phyloP scores from a whole-genome alignment of 768 basidiomycete species.

The Obba rivulosa region DNA sequence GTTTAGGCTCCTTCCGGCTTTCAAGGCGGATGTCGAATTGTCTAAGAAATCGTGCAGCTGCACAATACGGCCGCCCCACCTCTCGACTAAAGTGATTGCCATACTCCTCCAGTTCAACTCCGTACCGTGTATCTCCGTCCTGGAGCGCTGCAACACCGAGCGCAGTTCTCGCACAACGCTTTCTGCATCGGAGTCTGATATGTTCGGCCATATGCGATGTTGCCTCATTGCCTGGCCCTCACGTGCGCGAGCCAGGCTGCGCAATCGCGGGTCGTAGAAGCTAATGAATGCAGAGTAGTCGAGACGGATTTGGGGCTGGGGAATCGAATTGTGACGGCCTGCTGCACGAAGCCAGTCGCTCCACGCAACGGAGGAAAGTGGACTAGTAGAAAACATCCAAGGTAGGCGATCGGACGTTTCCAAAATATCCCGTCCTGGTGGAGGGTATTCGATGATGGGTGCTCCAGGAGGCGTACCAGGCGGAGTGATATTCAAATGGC shows the following conservation, averaged over 20 bases:
- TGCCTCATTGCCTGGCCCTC: constrained; percentile 1
- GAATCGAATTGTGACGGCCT: background rate
- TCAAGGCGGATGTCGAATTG: background rate
- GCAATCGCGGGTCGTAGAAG: constrained; percentile 6
- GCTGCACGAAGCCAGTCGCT: constrained; percentile 5
- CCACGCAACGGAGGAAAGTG: background rate
- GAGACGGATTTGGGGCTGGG: constrained; percentile 3
- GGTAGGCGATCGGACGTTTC: no score
- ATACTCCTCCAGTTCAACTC: constrained; percentile 4
- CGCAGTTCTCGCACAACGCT: constrained; percentile 1
- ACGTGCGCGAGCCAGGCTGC: constrained; percentile 1
- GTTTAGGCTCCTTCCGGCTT: background rate
- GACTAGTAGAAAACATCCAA: no score
- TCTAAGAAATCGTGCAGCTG: constrained; percentile 4
- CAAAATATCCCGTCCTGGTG: no score
- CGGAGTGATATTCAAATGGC: constrained; percentile 5
- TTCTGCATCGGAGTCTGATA: constrained; percentile 2
- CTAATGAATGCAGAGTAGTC: constrained; percentile 5
- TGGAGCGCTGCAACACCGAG: background rate
- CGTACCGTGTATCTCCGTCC: background rate
- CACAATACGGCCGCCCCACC: constrained; percentile 1
- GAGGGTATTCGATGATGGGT: no score
- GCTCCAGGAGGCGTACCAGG: constrained; percentile 1
- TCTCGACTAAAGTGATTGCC: background rate
- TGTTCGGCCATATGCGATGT: constrained; percentile 5